Evolutionary conservation across 768 basidiomycete genomes (phyloP).

Genomic region (Pleurotus giganteus): DNA sequence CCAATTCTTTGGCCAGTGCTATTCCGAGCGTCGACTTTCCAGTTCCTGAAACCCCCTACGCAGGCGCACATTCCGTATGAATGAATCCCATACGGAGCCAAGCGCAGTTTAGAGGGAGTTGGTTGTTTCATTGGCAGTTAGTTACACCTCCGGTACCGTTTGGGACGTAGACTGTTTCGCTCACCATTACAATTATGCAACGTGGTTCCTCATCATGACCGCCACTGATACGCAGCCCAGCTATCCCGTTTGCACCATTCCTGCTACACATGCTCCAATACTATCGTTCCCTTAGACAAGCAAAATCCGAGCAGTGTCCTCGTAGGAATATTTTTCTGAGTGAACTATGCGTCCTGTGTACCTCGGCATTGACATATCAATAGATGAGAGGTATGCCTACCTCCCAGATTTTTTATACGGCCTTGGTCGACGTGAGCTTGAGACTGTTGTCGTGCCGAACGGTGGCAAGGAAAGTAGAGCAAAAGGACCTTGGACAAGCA

Average conservation of each 20-base stretch:
- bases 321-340: too few relatives aligned
- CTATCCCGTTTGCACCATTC: neutral
- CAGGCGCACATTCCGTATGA: neutral
- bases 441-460: too few relatives aligned
- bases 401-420: too few relatives aligned
- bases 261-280: neutral
- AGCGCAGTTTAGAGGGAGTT: too few relatives aligned
- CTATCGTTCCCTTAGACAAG: neutral
- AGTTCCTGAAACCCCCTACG: constrained; percentile 70
- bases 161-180: neutral
- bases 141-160: neutral
- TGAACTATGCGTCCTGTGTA: too few relatives aligned
- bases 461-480: too few relatives aligned
- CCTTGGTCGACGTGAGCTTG: too few relatives aligned
- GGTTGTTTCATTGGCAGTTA: neutral
- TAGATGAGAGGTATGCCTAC: too few relatives aligned
- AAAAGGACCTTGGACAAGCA: too few relatives aligned
- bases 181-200: neutral
- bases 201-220: neutral
- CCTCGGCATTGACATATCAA: too few relatives aligned
- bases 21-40: constrained; percentile 71
- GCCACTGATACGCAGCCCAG: neutral
- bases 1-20: constrained; percentile 57
- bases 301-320: too few relatives aligned
- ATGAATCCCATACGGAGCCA: neutral